Conservation (phyloP, 148 eudicot species). For the Rhododendron mucronatum region DNA sequence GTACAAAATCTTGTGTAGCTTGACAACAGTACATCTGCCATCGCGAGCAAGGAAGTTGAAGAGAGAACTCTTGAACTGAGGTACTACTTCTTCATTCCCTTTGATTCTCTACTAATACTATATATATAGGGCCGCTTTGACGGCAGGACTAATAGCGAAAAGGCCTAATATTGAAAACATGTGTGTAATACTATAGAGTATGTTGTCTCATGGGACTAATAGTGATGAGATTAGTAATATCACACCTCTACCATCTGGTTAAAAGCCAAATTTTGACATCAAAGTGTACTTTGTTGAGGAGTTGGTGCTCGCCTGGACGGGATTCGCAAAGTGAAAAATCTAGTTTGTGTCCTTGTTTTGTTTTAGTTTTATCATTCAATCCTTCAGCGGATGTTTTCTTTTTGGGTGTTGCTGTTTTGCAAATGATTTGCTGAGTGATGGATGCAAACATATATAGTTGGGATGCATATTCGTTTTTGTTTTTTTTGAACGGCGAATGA, state of each 20-base stretch:
- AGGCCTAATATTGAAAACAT: background rate
- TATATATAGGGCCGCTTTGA: background rate
- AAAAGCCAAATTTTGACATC: background rate
- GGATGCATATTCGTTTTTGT: background rate
- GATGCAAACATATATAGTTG: background rate
- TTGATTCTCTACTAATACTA: background rate
- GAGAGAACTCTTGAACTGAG: conserved; percentile 29
- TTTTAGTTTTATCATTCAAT: too few relatives aligned
- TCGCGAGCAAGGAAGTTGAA: conserved; percentile 22
- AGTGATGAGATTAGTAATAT: background rate
- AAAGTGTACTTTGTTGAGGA: background rate
- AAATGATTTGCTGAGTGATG: background rate
- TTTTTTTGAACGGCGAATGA: too few relatives aligned
- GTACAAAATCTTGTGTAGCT: conserved; percentile 9
- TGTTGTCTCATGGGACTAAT: background rate
- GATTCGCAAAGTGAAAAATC: background rate
- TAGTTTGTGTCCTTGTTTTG: background rate
- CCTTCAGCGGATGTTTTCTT: background rate
- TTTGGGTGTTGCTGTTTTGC: background rate
- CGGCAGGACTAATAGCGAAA: background rate
- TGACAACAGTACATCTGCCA: conserved; percentile 12
- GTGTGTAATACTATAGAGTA: background rate
- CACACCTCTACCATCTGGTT: background rate
- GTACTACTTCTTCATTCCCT: conserved; percentile 11
- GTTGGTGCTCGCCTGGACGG: background rate